phyloP scores from a whole-genome alignment of 345 rosid species.

The Euclidium syriacum region DNA sequence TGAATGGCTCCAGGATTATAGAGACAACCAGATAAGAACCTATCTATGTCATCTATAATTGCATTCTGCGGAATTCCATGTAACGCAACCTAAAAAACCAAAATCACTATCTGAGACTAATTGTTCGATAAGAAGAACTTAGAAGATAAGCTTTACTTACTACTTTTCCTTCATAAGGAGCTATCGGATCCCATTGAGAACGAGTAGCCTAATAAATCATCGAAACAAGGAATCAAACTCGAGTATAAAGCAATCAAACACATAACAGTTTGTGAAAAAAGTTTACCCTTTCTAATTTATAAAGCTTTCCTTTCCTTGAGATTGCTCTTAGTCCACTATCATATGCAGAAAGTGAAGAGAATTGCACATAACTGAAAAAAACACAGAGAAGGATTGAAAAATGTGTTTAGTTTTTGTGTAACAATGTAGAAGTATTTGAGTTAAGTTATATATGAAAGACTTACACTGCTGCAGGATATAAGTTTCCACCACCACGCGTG shows the following conservation, averaged over 20 bases:
- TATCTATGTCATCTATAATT: constrained; percentile 51
- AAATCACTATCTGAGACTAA: background rate
- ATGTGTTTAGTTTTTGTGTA: background rate
- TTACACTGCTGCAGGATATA: constrained; percentile 44
- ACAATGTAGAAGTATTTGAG: background rate
- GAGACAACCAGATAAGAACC: constrained; percentile 67
- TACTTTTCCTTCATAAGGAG: constrained; percentile 60
- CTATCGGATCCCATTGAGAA: constrained; percentile 43
- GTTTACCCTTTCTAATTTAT: constrained; percentile 59
- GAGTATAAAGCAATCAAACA: background rate
- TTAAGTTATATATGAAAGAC: constrained; percentile 2
- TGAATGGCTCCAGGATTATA: constrained; percentile 47
- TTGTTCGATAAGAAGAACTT: background rate
- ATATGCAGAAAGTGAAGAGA: constrained; percentile 39
- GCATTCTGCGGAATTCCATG: constrained; percentile 57
- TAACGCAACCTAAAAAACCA: constrained; percentile 43
- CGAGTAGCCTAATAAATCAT: constrained; percentile 43
- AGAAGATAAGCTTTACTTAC: constrained; percentile 32
- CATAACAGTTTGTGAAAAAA: background rate
- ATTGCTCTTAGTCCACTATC: constrained; percentile 39
- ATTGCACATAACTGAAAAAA: constrained; percentile 51
- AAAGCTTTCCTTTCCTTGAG: constrained; percentile 42
- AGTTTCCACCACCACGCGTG: constrained; percentile 31
- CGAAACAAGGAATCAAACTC: background rate
- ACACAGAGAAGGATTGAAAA: background rate